phyloP scores from a whole-genome alignment of 208 protist genomes.

The Acanthamoeba divionensis region DNA sequence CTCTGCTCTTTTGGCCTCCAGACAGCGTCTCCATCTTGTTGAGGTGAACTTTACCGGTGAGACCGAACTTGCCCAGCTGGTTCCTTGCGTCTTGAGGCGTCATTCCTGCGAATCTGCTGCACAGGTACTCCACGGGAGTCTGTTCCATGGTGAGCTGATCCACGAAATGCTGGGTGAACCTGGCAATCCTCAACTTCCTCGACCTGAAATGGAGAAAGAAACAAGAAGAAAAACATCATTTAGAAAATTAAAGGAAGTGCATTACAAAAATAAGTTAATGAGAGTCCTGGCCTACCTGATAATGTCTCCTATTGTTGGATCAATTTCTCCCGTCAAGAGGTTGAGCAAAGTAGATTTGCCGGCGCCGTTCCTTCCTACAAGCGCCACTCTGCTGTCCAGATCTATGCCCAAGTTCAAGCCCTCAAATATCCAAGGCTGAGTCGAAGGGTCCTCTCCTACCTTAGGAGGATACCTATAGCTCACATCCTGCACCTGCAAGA shows the following conservation, averaged over 20 bases:
- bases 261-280: not conserved
- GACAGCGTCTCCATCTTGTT: slow-evolving; percentile 59
- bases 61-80: slow-evolving; percentile 91
- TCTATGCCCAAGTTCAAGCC: slow-evolving; percentile 88
- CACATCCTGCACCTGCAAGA: slow-evolving; percentile 92
- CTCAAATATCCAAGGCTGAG: slow-evolving; percentile 51
- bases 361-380: slow-evolving; percentile 95
- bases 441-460: not conserved
- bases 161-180: slow-evolving; percentile 96
- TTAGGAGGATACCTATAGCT: slow-evolving; percentile 79
- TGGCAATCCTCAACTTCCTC: slow-evolving; percentile 87
- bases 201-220: not conserved
- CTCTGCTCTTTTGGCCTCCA: slow-evolving; percentile 94
- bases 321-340: slow-evolving; percentile 85
- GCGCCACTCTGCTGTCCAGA: slow-evolving; percentile 92
- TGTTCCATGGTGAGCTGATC: slow-evolving; percentile 93
- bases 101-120: slow-evolving; percentile 83
- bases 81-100: slow-evolving; percentile 85
- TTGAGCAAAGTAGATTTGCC: slow-evolving; percentile 96
- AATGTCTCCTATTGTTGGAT: slow-evolving; percentile 72
- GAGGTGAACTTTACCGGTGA: slow-evolving; percentile 77
- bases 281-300: slow-evolving; percentile 35
- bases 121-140: slow-evolving; percentile 93
- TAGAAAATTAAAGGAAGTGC: not conserved
- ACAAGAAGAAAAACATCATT: not conserved